A percentile compares a stretch with the other conserved stretches of the same genome.
Evolutionary conservation across 345 rosid genomes (phyloP).

Genomic region (Syzygium aromaticum): DNA sequence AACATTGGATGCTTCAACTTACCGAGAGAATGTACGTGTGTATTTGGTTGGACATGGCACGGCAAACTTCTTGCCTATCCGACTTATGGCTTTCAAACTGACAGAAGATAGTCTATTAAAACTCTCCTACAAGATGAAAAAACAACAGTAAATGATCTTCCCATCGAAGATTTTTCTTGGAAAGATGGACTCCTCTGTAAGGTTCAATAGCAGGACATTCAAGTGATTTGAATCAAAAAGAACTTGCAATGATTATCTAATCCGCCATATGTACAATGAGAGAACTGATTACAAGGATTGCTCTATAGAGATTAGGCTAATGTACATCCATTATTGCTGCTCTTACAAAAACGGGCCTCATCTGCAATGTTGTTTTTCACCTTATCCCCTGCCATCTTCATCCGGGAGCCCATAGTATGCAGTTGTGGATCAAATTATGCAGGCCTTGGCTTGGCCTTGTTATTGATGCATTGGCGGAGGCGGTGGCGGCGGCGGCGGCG

Average conservation of each 20-base stretch:
- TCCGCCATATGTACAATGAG: neutral
- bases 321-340: neutral
- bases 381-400: neutral
- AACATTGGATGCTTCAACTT: neutral
- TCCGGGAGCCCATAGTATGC: neutral
- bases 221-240: neutral
- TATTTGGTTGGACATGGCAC: neutral
- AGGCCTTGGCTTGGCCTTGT: neutral
- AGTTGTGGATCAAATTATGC: neutral
- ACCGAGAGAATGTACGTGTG: neutral
- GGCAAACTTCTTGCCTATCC: neutral
- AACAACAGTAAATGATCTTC: neutral
- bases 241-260: neutral
- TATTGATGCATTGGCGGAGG: conserved; percentile 59
- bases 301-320: neutral
- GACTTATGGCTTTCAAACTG: neutral
- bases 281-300: neutral
- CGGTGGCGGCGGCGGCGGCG: conserved; percentile 17
- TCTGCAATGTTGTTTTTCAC: neutral
- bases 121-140: neutral
- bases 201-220: neutral
- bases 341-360: neutral
- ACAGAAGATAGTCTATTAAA: neutral
- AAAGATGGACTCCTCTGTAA: neutral
- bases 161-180: neutral